Base-by-base conservation (phyloP, 495 filamentous ascomycete species). In the Copromyces sp. region DNA sequence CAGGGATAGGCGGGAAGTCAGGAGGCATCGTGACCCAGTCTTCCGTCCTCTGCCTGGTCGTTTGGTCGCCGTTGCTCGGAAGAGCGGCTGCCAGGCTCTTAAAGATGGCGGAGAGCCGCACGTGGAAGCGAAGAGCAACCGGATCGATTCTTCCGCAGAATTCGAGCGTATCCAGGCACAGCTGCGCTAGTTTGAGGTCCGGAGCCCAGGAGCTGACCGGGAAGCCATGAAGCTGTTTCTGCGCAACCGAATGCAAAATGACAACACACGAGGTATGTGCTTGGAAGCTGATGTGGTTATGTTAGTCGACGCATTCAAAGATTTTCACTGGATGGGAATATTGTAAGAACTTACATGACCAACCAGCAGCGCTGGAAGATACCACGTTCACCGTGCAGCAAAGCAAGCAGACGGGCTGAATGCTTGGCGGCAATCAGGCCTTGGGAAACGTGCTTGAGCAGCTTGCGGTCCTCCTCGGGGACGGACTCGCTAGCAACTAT, bases 361-460 rank as follows among this genome's bases (percentile, higher is more conserved):
- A 81, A 65, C 76, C 77, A 81, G 38, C 77, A 81, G 3, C 80
- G 71, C 68, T 75, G 75, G 61, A 81, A 77, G 32, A 81, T 73
- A 12, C 77, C 76, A 4, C 72, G 70, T 38, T 81, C 76, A 12
- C 38, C 71, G 9, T 77, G 71, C 14, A 81, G 72, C 3, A 79
- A 70, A 8, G 71, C 75, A 3, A 80, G 69, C 16, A 80, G 79
- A 2, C 74, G 70, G 0, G 80, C 75, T 0, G 80, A 78, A 53
- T 77, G 70, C n/a, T 72, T 74, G 12, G 79, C 80, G 0, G 79
- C 75, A 11, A 72, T 39, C 7, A 80, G 59, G 2, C 77, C 80
- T 9, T 74, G 68, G 17, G 77, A 41, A 8, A 73, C 69, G 1
- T 75, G 72, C 3, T 65, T 61, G 14, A 70, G 20, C 7, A 80